Percentiles rank a stretch among this genome's conserved stretches.
phyloP scores from a whole-genome alignment of 768 basidiomycete genomes.

The Suillus cothurnatus region DNA sequence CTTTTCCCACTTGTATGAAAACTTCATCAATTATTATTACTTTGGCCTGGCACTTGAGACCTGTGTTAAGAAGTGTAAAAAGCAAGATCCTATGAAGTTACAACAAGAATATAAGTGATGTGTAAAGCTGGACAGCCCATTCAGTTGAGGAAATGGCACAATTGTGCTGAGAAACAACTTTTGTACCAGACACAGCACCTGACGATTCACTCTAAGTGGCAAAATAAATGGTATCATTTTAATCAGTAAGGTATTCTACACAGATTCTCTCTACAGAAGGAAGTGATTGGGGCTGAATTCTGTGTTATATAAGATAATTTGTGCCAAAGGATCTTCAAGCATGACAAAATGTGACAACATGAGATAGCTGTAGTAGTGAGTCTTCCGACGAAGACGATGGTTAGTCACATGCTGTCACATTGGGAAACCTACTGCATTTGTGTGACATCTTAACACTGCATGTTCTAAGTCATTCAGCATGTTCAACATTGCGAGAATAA shows the following conservation, averaged over 20 bases:
- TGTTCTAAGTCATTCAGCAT: too few species aligned
- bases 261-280: not conserved
- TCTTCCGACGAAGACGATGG: too few species aligned
- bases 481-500: too few species aligned
- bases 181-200: too few species aligned
- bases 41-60: not conserved
- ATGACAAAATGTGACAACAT: not conserved
- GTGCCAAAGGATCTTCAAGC: not conserved
- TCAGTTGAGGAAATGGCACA: not conserved
- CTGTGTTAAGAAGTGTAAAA: not conserved
- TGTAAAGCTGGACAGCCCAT: not conserved
- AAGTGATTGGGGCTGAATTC: not conserved
- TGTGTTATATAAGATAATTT: too few species aligned
- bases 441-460: too few species aligned
- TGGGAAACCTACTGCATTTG: too few species aligned
- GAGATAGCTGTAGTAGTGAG: too few species aligned
- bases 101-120: not conserved
- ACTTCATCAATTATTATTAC: not conserved
- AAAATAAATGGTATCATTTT: too few species aligned
- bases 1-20: not conserved
- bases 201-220: too few species aligned
- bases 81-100: too few species aligned
- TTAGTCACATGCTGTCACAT: too few species aligned
- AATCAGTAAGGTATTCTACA: not conserved
- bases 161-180: not conserved